Evolutionary conservation across 176 grass and related monocot species (phyloP).

Genomic region (Melocanna baccifera): DNA sequence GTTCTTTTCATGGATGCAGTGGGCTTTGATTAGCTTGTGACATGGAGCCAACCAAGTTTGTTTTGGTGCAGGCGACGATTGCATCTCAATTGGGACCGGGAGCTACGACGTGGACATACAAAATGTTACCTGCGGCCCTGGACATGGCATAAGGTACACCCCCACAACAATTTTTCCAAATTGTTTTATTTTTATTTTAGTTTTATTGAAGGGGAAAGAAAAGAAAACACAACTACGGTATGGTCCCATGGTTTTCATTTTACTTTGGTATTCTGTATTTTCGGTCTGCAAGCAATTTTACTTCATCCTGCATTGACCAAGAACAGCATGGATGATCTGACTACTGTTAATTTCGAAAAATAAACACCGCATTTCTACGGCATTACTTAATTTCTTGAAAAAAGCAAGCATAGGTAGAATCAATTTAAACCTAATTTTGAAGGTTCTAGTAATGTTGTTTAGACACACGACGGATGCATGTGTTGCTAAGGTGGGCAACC

Average conservation of each 20-base stretch:
- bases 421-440: neutral
- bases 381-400: neutral
- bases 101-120: constrained; percentile 80
- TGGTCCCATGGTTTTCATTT: no score
- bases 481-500: neutral
- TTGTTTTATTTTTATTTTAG: neutral
- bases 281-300: neutral
- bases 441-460: neutral
- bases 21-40: neutral
- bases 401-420: neutral
- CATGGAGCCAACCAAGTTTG: constrained; percentile 9
- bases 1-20: neutral
- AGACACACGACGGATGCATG: neutral
- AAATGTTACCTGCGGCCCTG: constrained; percentile 70
- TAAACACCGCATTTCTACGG: neutral
- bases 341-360: neutral
- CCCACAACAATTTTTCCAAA: neutral
- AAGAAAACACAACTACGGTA: neutral
- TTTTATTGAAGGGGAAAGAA: neutral
- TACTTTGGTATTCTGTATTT: neutral
- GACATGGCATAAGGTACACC: constrained; percentile 82
- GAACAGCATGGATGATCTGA: neutral
- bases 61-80: constrained; percentile 63
- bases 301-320: neutral
- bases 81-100: constrained; percentile 89